Evolutionary conservation across 805 yeast genomes (phyloP), one percentile per base, ranked within the genome.

Genomic region (Zygoascus biomembranicola): DNA sequence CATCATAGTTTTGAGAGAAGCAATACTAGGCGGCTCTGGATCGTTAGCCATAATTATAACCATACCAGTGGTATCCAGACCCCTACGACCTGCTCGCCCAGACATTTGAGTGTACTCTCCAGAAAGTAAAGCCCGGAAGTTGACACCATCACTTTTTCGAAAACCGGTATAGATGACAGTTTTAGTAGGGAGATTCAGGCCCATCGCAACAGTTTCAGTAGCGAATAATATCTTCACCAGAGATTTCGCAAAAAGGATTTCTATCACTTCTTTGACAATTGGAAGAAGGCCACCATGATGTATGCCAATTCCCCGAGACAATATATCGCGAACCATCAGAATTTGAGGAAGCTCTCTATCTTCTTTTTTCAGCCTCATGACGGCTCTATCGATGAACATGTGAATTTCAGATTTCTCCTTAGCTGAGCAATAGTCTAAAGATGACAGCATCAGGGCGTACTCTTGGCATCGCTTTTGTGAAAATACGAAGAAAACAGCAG

Each of bases 91-190:
- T 0, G 99, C 99, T 69, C 99, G 80, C 46, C 99, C 99, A 0
- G 97, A 90, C 99, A 94, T 94, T 70, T 57, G 99, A 0, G 98
- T 94, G 66, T 92, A 94, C 67, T 94, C 99, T 52, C 99, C 99
- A 0, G 99, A 97, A 9, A 85, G 76, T 56, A 94, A 74, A 63
- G 85, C 80, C 69, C 99, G 78, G 69, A 88, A 82, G 0, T 79
- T 79, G 32, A 82, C 77, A 47, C 98, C 98, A 66, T 94, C 99
- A 67, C 92, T 96, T 65, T 94, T 94, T 59, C 92, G 74, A 49
- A 85, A 72, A 47, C 85, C 88, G 57, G 89, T 80, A 67, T 94
- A 94, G 0, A 92, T 90, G 37, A 94, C 99, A 0, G 99, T 94
- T 71, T 96, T 82, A 0, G 99, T 92, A 11, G 99, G 99, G 64